Conservation (phyloP, 441 rosid genomes). For the Arabidopsis hybrid region DNA sequence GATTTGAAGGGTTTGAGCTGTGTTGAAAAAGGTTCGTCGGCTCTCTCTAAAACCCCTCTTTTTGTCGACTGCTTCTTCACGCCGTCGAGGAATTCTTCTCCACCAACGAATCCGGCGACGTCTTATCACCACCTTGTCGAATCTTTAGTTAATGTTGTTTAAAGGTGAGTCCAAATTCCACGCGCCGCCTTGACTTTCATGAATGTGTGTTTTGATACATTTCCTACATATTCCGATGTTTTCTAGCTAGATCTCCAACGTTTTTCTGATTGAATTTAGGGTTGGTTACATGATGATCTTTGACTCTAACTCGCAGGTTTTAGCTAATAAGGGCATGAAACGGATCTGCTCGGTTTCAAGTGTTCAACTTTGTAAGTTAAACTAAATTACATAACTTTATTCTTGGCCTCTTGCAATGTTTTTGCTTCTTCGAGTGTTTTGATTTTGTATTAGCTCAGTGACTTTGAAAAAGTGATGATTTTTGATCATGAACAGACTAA, state of each 20-base stretch:
- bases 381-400: neutral
- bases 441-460: slow-evolving; percentile 10
- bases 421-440: neutral
- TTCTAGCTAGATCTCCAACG: neutral
- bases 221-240: neutral
- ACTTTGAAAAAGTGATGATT: neutral
- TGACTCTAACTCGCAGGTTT: neutral
- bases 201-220: neutral
- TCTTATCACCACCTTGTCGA: slow-evolving; percentile 73
- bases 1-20: neutral
- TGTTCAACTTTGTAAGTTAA: slow-evolving; percentile 51
- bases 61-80: neutral
- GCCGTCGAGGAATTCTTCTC: slow-evolving; percentile 1
- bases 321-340: slow-evolving; percentile 47
- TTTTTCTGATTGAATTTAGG: neutral
- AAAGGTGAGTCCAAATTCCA: slow-evolving; percentile 83
- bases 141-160: slow-evolving; percentile 72
- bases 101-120: slow-evolving; percentile 38
- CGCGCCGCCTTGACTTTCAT: slow-evolving; percentile 62
- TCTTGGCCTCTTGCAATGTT: neutral
- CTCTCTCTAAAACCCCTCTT: neutral
- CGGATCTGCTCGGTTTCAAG: slow-evolving; percentile 49
- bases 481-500: too few species aligned
- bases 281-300: neutral
- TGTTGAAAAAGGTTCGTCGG: neutral